Percentiles rank a stretch among this genome's conserved stretches.
Conservation (phyloP, 2,329 filamentous ascomycete species). For the Venturia asperata region DNA sequence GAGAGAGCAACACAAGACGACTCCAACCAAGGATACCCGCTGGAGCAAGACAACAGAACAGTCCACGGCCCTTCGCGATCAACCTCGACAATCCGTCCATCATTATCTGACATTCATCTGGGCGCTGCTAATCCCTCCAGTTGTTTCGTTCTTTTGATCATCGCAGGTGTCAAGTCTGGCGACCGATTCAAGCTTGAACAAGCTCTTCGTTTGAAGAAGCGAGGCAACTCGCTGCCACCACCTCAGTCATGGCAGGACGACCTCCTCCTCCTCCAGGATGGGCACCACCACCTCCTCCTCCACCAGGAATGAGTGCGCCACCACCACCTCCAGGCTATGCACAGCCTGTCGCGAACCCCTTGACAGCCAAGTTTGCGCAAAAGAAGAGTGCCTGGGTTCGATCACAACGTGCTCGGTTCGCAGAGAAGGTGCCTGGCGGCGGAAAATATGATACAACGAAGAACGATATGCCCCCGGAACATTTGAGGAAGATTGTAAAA, state of each 20-base stretch:
- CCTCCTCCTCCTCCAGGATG: constrained; percentile 65
- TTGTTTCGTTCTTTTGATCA: constrained; percentile 7
- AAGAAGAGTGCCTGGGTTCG: constrained; percentile 99
- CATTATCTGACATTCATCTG: background rate
- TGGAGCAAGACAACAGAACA: background rate
- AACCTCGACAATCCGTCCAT: background rate
- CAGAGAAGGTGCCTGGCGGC: constrained; percentile 82
- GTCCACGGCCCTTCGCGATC: background rate
- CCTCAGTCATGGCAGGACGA: constrained; percentile 48
- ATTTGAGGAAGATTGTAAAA: constrained; percentile 94
- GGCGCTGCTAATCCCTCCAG: background rate
- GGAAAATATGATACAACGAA: constrained; percentile 98
- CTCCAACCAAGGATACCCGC: background rate
- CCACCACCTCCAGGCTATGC: constrained; percentile 80
- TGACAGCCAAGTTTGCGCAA: constrained; percentile 88
- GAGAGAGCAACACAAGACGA: background rate
- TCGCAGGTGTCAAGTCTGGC: background rate
- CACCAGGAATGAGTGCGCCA: constrained; percentile 41
- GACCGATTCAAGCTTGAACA: constrained; percentile 1
- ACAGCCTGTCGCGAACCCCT: constrained; percentile 70
- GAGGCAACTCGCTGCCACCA: constrained; percentile 11
- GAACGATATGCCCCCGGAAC: constrained; percentile 96
- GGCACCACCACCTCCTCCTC: constrained; percentile 40
- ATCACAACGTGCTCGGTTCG: constrained; percentile 82
- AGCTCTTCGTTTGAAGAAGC: constrained; percentile 10